Base-by-base conservation (phyloP, 805 yeast species). In the Kuraishia molischiana region DNA sequence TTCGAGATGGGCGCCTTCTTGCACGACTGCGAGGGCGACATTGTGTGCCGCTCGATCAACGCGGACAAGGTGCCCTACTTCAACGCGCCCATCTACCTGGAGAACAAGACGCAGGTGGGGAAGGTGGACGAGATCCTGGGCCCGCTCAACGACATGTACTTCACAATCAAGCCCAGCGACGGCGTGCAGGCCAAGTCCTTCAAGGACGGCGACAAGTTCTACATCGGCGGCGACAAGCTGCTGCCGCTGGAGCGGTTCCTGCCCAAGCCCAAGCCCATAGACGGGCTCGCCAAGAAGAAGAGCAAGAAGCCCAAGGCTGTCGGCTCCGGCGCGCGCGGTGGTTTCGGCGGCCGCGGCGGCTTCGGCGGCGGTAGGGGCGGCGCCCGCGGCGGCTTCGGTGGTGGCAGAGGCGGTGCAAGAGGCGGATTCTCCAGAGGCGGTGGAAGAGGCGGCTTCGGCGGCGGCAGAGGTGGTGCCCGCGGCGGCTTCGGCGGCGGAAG, bases 61-160 rank as follows among this genome's bases (percentile, higher is more conserved):
- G 31, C 17, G 13, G 78, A 86, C 41, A 90, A 90, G 69, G 72
- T 92, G 50, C 98, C 99, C 54, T 92, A 90, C 62, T 92, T 92
- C 75, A 92, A 92, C 66, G 99, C 99, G 20, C 98, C 98, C 58
- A 89, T 92, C 52, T 92, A 82, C 61, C 73, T 92, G 50, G 97
- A 92, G 61, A 90, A 92, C 72, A 92, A 92, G 64, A 82, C 95
- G 19, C 92, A 83, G 57, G 79, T 92, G 35, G 99, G 99, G 53
- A 92, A 92, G 62, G 95, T 92, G 41, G 99, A 92, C 60, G 99
- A 92, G 70, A 92, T 92, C 45, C 73, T 92, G 49, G 99, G 99
- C 37, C 97, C 98, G 35, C 66, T 92, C 58, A 92, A 92, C 59
- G 98, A 92, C 65, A 97, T 92, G n/a, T 90, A 74, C 59, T 92